Conservation (phyloP, 2,329 filamentous ascomycete species). For the Scytalidium lignicola region DNA sequence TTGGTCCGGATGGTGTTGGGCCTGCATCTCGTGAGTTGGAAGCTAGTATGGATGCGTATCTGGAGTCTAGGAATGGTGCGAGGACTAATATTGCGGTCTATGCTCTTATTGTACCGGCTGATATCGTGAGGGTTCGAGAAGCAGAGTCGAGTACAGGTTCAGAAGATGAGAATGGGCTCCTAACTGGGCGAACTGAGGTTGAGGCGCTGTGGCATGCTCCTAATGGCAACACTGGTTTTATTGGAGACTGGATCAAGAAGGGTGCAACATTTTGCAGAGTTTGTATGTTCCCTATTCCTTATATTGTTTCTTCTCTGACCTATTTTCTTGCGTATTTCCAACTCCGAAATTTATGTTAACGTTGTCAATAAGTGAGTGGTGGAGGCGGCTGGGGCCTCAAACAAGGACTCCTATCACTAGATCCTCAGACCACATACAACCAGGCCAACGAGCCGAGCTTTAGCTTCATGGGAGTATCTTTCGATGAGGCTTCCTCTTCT, state of each 20-base stretch:
- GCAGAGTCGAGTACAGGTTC: not conserved
- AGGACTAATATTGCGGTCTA: constrained; percentile 58
- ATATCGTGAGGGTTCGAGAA: constrained; percentile 3
- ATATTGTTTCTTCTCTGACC: not conserved
- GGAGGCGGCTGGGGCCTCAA: constrained; percentile 83
- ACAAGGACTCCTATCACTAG: constrained; percentile 71
- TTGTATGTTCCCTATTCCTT: constrained; percentile 15
- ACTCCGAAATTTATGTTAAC: constrained; percentile 7
- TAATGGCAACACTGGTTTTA: constrained; percentile 3
- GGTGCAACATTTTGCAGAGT: constrained; percentile 24
- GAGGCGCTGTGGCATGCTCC: not conserved
- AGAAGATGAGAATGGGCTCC: not conserved
- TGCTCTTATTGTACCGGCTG: constrained; percentile 60
- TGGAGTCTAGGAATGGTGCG: constrained; percentile 31
- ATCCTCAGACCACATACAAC: constrained; percentile 58
- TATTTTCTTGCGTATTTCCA: not conserved
- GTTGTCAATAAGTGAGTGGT: constrained; percentile 56
- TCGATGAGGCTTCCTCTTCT: constrained; percentile 27
- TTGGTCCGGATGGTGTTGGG: constrained; percentile 34
- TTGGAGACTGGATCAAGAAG: constrained; percentile 15
- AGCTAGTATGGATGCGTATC: constrained; percentile 52
- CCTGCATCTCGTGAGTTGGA: constrained; percentile 73
- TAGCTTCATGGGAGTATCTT: constrained; percentile 34
- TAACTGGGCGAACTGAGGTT: not conserved
- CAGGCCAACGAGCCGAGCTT: constrained; percentile 46